phyloP scores from a whole-genome alignment of 768 basidiomycete genomes.

The Strobilomyces echinocephalus region DNA sequence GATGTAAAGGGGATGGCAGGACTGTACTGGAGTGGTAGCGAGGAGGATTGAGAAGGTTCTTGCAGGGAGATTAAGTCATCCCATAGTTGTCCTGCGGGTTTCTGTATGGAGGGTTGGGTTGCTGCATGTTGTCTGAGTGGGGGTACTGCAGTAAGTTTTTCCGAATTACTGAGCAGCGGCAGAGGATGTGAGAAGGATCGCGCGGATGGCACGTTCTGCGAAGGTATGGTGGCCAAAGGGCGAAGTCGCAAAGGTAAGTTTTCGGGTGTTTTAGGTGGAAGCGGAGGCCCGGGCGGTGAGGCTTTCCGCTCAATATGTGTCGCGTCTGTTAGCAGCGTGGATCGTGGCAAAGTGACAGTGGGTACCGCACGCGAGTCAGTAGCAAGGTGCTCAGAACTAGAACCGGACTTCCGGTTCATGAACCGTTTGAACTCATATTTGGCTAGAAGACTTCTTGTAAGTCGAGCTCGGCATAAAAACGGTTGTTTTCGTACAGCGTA shows the following conservation, averaged over 20 bases:
- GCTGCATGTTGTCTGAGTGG: conserved; percentile 2
- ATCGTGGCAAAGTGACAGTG: conserved; percentile 11
- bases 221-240: conserved; percentile 8
- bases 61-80: conserved; percentile 52
- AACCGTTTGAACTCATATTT: conserved; percentile 80
- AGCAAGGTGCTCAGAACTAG: conserved; percentile 34
- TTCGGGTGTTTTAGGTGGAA: conserved; percentile 26
- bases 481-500: conserved; percentile 54
- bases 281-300: conserved; percentile 22
- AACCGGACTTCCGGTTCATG: conserved; percentile 41
- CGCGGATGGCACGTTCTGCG: conserved; percentile 14
- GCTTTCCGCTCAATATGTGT: conserved; percentile 9
- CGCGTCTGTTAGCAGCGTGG: conserved; percentile 15
- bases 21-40: conserved; percentile 44
- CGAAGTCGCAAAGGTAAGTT: conserved; percentile 21
- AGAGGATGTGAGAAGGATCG: conserved; percentile 37
- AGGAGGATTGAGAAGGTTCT: conserved; percentile 32
- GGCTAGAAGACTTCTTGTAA: conserved; percentile 36
- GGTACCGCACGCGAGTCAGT: conserved; percentile 38
- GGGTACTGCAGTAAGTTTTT: conserved; percentile 10
- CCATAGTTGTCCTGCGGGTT: conserved; percentile 45
- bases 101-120: conserved; percentile 13
- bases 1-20: background rate
- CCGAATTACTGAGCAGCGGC: conserved; percentile 8
- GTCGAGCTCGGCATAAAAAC: background rate